Evolutionary conservation across 768 basidiomycete genomes (phyloP).

Genomic region (Lentinula detonsa): DNA sequence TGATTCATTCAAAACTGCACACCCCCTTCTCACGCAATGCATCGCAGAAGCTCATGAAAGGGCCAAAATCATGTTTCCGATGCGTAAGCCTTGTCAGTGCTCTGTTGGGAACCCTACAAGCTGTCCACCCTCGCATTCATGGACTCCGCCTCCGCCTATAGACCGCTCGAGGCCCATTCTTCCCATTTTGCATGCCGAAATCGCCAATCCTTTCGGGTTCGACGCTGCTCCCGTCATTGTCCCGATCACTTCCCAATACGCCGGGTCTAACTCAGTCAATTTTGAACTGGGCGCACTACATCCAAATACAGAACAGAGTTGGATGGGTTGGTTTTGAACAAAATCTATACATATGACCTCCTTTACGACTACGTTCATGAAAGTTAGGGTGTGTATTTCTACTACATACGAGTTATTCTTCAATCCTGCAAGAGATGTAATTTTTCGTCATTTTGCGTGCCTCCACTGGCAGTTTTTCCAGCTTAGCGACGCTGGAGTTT

Average conservation of each 20-base stretch:
- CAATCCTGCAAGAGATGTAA: neutral
- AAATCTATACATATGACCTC: neutral
- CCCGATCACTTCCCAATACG: slow-evolving; percentile 30
- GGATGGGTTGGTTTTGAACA: slow-evolving; percentile 42
- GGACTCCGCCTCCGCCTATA: slow-evolving; percentile 32
- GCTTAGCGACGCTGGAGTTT: neutral
- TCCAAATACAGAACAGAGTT: slow-evolving; percentile 33
- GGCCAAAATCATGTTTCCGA: slow-evolving; percentile 34
- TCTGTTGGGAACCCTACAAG: slow-evolving; percentile 17
- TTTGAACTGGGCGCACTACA: slow-evolving; percentile 44
- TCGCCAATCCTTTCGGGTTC: slow-evolving; percentile 12
- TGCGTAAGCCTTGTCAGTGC: slow-evolving; percentile 39
- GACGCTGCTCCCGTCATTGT: slow-evolving; percentile 19
- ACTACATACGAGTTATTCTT: neutral
- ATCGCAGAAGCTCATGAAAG: slow-evolving; percentile 42
- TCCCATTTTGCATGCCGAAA: slow-evolving; percentile 29
- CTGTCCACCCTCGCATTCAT: slow-evolving; percentile 39
- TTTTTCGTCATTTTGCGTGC: neutral
- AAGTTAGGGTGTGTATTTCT: neutral
- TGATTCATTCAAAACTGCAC: slow-evolving; percentile 35
- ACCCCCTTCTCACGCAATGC: slow-evolving; percentile 38
- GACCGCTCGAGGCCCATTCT: slow-evolving; percentile 29
- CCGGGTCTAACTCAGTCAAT: slow-evolving; percentile 37
- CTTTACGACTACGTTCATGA: neutral
- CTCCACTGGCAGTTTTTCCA: neutral